These are phyloP conservation scores for Crucibulum laeve DNA, from an alignment of 768 basidiomycete genomes.

Conservation along the genomic window DNA sequence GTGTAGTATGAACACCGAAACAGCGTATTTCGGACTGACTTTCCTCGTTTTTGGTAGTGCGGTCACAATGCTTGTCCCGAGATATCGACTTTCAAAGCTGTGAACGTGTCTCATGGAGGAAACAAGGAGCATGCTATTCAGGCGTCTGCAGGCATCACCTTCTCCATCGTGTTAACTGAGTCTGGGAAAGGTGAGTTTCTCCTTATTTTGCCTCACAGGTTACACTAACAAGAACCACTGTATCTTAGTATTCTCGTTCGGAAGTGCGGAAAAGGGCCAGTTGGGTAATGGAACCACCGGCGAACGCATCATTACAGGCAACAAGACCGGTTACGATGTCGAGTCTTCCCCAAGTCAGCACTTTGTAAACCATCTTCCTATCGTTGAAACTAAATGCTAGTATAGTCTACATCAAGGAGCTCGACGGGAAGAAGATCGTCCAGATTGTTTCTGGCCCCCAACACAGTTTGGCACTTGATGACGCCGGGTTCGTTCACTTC, in stretches of 20 bases:
- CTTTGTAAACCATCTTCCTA: slow-evolving; percentile 1
- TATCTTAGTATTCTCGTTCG: slow-evolving; percentile 82
- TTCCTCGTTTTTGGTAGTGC: slow-evolving; percentile 42
- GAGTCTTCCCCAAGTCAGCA: slow-evolving; percentile 62
- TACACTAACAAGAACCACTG: background rate
- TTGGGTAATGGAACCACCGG: slow-evolving; percentile 91
- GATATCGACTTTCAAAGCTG: slow-evolving; percentile 57
- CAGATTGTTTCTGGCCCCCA: slow-evolving; percentile 86
- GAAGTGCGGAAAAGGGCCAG: slow-evolving; percentile 91
- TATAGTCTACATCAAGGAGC: slow-evolving; percentile 68
- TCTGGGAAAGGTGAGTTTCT: slow-evolving; percentile 65
- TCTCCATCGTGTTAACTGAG: slow-evolving; percentile 79
- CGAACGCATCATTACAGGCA: slow-evolving; percentile 84
- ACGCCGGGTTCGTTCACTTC: slow-evolving; percentile 53
- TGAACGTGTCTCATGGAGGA: slow-evolving; percentile 54
- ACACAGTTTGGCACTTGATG: slow-evolving; percentile 79
- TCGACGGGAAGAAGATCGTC: slow-evolving; percentile 74
- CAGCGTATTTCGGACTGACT: slow-evolving; percentile 2
- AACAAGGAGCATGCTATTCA: slow-evolving; percentile 62
- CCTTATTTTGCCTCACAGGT: slow-evolving; percentile 1
- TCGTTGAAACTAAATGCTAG: background rate
- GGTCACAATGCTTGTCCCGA: slow-evolving; percentile 66
- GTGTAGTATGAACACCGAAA: slow-evolving; percentile 14
- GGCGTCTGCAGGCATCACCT: slow-evolving; percentile 79
- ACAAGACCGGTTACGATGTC: slow-evolving; percentile 80